Percentiles rank a stretch among this genome's conserved stretches.
Evolutionary conservation across 1,139 yeast species (phyloP).

Genomic region (Debaryomyces udenii): DNA sequence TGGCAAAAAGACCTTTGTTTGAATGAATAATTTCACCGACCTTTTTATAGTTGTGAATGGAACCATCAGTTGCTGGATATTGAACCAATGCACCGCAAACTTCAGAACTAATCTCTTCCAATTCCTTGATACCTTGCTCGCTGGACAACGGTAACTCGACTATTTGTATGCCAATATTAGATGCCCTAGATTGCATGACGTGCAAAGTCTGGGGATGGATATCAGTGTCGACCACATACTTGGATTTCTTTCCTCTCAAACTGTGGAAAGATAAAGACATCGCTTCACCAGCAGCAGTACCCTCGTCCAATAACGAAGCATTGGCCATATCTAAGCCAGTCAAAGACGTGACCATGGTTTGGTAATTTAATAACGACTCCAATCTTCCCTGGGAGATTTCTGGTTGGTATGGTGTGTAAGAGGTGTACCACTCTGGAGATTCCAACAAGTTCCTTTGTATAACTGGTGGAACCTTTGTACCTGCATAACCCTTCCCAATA

Average conservation of each 20-base stretch:
- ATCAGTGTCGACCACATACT: constrained; percentile 72
- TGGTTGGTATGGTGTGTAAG: constrained; percentile 97
- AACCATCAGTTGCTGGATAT: constrained; percentile 89
- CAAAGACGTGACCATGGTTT: constrained; percentile 83
- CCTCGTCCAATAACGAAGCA: constrained; percentile 93
- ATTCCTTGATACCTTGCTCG: constrained; percentile 44
- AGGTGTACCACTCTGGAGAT: constrained; percentile 97
- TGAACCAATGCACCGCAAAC: constrained; percentile 86
- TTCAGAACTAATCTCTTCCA: constrained; percentile 39
- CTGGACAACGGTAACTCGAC: constrained; percentile 59
- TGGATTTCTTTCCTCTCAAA: constrained; percentile 64
- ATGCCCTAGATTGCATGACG: constrained; percentile 79
- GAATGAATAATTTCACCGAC: constrained; percentile 70
- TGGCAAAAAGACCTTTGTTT: constrained; percentile 74
- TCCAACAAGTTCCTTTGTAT: constrained; percentile 90
- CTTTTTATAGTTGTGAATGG: constrained; percentile 54
- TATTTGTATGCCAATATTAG: constrained; percentile 69
- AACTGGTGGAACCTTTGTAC: constrained; percentile 87
- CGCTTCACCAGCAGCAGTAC: constrained; percentile 98
- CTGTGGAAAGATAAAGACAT: constrained; percentile 81
- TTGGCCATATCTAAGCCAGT: constrained; percentile 94
- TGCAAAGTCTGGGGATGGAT: constrained; percentile 86
- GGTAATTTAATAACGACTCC: constrained; percentile 86
- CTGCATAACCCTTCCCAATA: constrained; percentile 94
- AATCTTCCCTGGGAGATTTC: constrained; percentile 97